phyloP scores from a whole-genome alignment of 1,139 yeast genomes.

The Taphrina communis region DNA sequence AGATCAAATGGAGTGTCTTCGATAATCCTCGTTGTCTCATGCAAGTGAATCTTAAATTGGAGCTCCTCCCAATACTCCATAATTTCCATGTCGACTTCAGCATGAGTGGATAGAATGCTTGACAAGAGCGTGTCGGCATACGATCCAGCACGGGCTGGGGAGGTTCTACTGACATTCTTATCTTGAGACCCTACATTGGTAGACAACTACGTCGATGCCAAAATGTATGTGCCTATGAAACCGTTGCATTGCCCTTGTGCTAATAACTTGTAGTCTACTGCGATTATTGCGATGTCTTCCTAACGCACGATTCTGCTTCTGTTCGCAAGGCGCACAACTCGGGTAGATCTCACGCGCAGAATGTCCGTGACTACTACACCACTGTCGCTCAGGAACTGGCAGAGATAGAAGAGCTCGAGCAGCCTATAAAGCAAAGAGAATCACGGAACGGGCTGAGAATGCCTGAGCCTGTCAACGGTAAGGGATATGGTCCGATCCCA shows the following conservation, averaged over 20 bases:
- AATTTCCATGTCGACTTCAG: no score
- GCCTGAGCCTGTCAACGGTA: constrained; percentile 30
- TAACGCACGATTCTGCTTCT: constrained; percentile 87
- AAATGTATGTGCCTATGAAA: not conserved
- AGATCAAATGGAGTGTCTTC: no score
- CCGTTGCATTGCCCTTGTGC: not conserved
- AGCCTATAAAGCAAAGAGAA: constrained; percentile 47
- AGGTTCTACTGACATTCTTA: no score
- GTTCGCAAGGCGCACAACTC: constrained; percentile 81
- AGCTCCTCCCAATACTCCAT: no score
- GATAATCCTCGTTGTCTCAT: no score
- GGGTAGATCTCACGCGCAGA: constrained; percentile 78
- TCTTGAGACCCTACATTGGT: no score
- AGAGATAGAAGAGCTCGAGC: constrained; percentile 45
- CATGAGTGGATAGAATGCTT: no score
- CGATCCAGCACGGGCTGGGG: no score
- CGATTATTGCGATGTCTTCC: constrained; percentile 81
- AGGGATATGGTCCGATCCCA: constrained; percentile 47
- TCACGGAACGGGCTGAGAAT: constrained; percentile 44
- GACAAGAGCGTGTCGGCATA: no score
- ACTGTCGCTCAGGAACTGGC: constrained; percentile 49
- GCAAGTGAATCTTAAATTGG: no score
- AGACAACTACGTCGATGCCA: not conserved
- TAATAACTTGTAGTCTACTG: constrained; percentile 60
- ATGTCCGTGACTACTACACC: constrained; percentile 79